Evolutionary conservation across 2,329 filamentous ascomycete genomes (phyloP).

Genomic region (Penicillium corylophilum): DNA sequence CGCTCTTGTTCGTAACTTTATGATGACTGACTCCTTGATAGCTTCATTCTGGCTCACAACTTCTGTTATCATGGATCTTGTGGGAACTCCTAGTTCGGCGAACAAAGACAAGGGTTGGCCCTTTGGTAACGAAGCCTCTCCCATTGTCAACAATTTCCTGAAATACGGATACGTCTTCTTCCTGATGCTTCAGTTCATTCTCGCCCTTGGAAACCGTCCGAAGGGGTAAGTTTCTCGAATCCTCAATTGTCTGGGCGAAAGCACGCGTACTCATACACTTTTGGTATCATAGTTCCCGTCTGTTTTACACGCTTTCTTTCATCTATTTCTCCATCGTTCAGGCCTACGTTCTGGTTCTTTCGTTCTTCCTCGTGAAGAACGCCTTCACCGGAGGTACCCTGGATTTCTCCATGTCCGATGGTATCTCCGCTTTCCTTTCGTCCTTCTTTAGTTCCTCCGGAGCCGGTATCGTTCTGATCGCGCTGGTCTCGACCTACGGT

Average conservation of each 20-base stretch:
- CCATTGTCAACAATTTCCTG: slow-evolving; percentile 83
- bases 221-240: slow-evolving; percentile 63
- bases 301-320: slow-evolving; percentile 86
- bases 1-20: not conserved
- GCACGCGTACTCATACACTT: not conserved
- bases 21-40: slow-evolving; percentile 4
- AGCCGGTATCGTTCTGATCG: slow-evolving; percentile 87
- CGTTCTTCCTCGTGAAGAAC: slow-evolving; percentile 77
- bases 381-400: slow-evolving; percentile 64
- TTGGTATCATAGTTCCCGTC: slow-evolving; percentile 53
- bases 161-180: slow-evolving; percentile 91
- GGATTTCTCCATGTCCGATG: slow-evolving; percentile 63
- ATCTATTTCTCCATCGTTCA: slow-evolving; percentile 82
- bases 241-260: not conserved
- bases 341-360: slow-evolving; percentile 80
- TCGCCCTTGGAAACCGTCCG: slow-evolving; percentile 90
- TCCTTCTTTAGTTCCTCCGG: slow-evolving; percentile 77
- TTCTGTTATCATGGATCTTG: slow-evolving; percentile 28
- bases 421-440: slow-evolving; percentile 63
- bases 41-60: slow-evolving; percentile 28
- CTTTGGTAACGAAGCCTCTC: slow-evolving; percentile 46
- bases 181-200: slow-evolving; percentile 87
- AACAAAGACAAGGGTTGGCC: slow-evolving; percentile 26
- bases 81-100: slow-evolving; percentile 20
- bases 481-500: slow-evolving; percentile 86